Evolutionary conservation across 208 protist genomes (phyloP).

Genomic region (Trypanosoma rangeli): DNA sequence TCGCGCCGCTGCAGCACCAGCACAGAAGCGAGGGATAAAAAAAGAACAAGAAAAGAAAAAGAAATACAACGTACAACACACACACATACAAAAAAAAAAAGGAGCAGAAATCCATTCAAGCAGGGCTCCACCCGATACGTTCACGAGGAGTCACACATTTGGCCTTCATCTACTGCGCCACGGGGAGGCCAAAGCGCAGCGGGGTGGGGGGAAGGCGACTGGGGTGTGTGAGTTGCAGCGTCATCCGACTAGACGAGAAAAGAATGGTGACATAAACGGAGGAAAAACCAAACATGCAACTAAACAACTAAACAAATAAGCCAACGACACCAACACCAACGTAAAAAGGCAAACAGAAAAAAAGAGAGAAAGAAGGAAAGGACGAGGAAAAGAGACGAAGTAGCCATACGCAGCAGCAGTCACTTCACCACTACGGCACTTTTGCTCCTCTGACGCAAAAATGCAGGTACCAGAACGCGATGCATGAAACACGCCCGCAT

Average conservation of each 20-base stretch:
- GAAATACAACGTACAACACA: not conserved
- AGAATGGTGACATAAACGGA: not conserved
- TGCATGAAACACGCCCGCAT: constrained; percentile 36
- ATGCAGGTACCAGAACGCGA: constrained; percentile 24
- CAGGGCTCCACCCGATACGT: no score
- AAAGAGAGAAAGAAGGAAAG: not conserved
- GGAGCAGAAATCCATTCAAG: not conserved
- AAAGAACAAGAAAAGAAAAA: not conserved
- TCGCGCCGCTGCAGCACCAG: not conserved
- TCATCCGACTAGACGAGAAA: not conserved
- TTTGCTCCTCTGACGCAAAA: constrained; percentile 19
- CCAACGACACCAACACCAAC: not conserved
- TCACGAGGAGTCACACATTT: no score
- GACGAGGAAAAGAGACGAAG: not conserved
- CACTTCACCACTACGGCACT: not conserved
- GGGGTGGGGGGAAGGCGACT: not conserved
- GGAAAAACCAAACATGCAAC: not conserved
- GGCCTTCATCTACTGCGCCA: not conserved
- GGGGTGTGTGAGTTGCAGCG: not conserved
- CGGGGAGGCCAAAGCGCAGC: not conserved
- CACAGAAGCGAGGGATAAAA: not conserved
- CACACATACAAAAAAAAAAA: constrained; percentile 1
- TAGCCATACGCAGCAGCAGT: not conserved
- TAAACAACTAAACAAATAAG: constrained; percentile 14
- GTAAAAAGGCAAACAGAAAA: not conserved